These are phyloP conservation scores for Eragrostis tef DNA, from an alignment of 202 grass and related monocot species.

Conservation along the genomic window DNA sequence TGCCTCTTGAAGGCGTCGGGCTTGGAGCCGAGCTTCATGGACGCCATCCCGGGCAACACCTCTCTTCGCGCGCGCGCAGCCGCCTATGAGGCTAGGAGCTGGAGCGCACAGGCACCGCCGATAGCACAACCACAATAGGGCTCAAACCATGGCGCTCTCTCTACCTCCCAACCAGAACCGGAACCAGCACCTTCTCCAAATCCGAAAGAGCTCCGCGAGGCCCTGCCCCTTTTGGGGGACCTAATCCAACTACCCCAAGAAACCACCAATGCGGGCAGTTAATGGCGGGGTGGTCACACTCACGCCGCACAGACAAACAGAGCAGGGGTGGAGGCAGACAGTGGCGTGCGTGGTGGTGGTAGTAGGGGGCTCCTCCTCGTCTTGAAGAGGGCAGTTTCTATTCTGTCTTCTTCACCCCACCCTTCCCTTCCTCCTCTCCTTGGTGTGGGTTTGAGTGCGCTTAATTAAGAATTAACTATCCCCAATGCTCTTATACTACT, in stretches of 20 bases:
- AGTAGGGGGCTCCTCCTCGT: conserved; percentile 13
- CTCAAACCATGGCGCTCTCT: conserved; percentile 42
- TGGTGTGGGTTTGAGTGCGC: conserved; percentile 24
- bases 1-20: conserved; percentile 79
- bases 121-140: conserved; percentile 5
- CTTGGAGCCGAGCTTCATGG: conserved; percentile 84
- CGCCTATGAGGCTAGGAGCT: neutral
- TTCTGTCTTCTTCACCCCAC: conserved; percentile 60
- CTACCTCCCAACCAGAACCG: conserved; percentile 3
- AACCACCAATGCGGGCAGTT: conserved; percentile 57
- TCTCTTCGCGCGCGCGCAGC: too few relatives aligned
- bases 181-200: conserved; percentile 23
- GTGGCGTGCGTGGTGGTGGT: too few relatives aligned
- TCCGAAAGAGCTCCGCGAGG: conserved; percentile 5
- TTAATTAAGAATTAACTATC: conserved; percentile 8
- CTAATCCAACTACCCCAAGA: conserved; percentile 59
- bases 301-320: neutral
- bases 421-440: conserved; percentile 6
- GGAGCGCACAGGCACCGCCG: conserved; percentile 2
- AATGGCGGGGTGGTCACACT: conserved; percentile 47
- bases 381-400: conserved; percentile 61
- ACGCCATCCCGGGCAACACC: conserved; percentile 58
- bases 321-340: too few relatives aligned
- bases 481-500: neutral
- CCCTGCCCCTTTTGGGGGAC: conserved; percentile 30